These are phyloP conservation scores for Apophysomyces elegans DNA, from an alignment of 371 early-diverging fungal genomes.

Conservation along the genomic window DNA sequence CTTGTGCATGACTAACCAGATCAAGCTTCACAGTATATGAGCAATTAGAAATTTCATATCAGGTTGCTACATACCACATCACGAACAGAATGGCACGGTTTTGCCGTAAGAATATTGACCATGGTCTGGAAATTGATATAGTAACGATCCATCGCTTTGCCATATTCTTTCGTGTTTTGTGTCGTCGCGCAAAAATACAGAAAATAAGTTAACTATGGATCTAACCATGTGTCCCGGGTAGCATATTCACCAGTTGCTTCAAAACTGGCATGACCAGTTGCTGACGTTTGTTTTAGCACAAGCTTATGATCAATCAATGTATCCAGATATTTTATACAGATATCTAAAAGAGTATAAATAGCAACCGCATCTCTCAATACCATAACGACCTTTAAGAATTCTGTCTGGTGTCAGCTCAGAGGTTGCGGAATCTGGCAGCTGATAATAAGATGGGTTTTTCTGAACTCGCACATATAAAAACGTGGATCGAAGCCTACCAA, in stretches of 20 bases:
- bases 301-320: slow-evolving; percentile 25
- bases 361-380: background rate
- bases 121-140: slow-evolving; percentile 53
- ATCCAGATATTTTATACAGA: slow-evolving; percentile 58
- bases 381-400: slow-evolving; percentile 45
- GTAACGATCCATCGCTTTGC: slow-evolving; percentile 57
- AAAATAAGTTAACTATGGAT: too few species aligned
- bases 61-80: slow-evolving; percentile 34
- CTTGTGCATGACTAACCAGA: slow-evolving; percentile 47
- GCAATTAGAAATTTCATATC: background rate
- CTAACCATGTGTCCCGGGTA: background rate
- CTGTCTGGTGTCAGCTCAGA: slow-evolving; percentile 33
- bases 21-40: slow-evolving; percentile 32
- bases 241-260: background rate
- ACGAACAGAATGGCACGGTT: slow-evolving; percentile 23
- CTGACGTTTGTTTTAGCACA: background rate
- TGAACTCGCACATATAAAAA: slow-evolving; percentile 72
- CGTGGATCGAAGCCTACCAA: slow-evolving; percentile 68
- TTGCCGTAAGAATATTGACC: slow-evolving; percentile 29
- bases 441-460: slow-evolving; percentile 68
- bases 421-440: slow-evolving; percentile 28
- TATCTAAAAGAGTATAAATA: slow-evolving; percentile 32
- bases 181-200: too few species aligned
- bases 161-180: slow-evolving; percentile 34
- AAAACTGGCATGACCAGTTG: slow-evolving; percentile 13